Evolutionary conservation across 768 basidiomycete species (phyloP).

Genomic region (Pleurotus citrinopileatus): DNA sequence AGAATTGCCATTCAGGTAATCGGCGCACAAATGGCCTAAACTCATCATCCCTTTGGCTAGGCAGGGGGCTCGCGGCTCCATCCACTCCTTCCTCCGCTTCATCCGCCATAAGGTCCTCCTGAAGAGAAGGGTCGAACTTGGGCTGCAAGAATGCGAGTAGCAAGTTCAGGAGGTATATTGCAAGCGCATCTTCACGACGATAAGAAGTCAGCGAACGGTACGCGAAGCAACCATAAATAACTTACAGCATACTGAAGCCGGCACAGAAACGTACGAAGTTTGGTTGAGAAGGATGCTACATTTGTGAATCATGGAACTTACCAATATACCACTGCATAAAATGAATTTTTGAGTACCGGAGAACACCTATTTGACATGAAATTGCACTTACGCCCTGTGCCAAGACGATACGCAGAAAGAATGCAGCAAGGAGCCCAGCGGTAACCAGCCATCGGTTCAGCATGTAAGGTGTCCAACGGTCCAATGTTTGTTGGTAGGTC

Average conservation of each 20-base stretch:
- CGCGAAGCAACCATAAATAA: conserved; percentile 16
- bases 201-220: not conserved
- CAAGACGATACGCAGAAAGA: conserved; percentile 82
- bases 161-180: conserved; percentile 94
- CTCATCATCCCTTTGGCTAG: conserved; percentile 81
- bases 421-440: conserved; percentile 64
- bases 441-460: conserved; percentile 89
- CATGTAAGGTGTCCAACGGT: conserved; percentile 88
- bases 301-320: conserved; percentile 36
- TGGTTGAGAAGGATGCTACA: conserved; percentile 2
- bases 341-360: conserved; percentile 12
- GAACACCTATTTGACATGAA: not conserved
- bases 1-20: conserved; percentile 96
- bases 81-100: conserved; percentile 92
- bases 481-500: conserved; percentile 85
- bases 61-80: conserved; percentile 53
- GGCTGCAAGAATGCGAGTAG: conserved; percentile 97
- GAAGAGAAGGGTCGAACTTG: conserved; percentile 94
- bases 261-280: not conserved
- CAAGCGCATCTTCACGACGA: conserved; percentile 50
- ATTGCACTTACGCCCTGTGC: conserved; percentile 77
- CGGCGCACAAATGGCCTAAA: conserved; percentile 96
- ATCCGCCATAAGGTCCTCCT: conserved; percentile 89
- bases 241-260: conserved; percentile 64
- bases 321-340: conserved; percentile 84